phyloP scores from a whole-genome alignment of 495 filamentous ascomycete genomes.

The Aspergillus heteromorphus region DNA sequence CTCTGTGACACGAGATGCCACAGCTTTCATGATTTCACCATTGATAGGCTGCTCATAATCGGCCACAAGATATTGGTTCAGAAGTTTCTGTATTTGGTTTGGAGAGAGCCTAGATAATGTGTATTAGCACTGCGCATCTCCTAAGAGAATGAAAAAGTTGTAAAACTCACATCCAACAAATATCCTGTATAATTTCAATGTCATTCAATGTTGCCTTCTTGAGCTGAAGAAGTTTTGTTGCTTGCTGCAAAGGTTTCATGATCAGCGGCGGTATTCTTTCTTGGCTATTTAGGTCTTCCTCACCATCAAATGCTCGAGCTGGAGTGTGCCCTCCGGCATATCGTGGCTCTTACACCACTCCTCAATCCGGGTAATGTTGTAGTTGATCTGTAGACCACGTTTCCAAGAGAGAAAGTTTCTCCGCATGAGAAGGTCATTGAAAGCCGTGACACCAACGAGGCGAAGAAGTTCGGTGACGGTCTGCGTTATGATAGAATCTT shows the following conservation, averaged over 20 bases:
- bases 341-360: constrained; percentile 99
- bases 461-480: constrained; percentile 89
- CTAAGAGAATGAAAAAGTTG: background rate
- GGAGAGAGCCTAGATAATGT: constrained; percentile 69
- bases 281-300: constrained; percentile 9
- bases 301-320: constrained; percentile 98
- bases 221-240: constrained; percentile 94
- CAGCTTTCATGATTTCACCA: constrained; percentile 99
- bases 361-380: constrained; percentile 99
- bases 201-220: constrained; percentile 99
- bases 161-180: constrained; percentile 91
- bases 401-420: constrained; percentile 99
- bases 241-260: constrained; percentile 61
- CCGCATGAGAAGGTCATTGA: constrained; percentile 97
- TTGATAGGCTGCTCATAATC: constrained; percentile 99
- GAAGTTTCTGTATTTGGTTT: constrained; percentile 97
- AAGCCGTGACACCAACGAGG: constrained; percentile 95
- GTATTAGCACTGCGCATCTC: constrained; percentile 2
- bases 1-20: constrained; percentile 93
- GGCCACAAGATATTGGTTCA: constrained; percentile 97
- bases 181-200: constrained; percentile 99
- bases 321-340: constrained; percentile 96
- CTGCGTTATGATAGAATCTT: constrained; percentile 92
- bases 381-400: constrained; percentile 98
- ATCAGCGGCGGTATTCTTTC: background rate